These are phyloP conservation scores for Apophysomyces elegans DNA, from an alignment of 371 early-diverging fungal species.

Conservation along the genomic window DNA sequence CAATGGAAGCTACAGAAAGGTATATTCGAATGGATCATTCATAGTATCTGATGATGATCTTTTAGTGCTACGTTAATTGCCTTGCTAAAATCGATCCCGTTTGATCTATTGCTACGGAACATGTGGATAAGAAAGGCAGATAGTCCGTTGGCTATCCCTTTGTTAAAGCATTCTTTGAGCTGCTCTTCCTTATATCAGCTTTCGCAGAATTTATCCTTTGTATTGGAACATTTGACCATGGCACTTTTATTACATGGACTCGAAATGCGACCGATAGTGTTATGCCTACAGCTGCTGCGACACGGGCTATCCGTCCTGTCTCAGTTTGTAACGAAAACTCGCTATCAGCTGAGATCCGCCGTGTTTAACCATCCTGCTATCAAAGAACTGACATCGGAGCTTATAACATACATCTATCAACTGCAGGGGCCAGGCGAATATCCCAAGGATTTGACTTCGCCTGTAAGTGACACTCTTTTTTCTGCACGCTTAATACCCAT, in stretches of 20 bases:
- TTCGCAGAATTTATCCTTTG: slow-evolving; percentile 24
- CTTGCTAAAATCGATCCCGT: slow-evolving; percentile 42
- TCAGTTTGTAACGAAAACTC: slow-evolving; percentile 25
- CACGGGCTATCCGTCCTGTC: slow-evolving; percentile 22
- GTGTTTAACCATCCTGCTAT: slow-evolving; percentile 32
- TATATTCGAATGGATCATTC: slow-evolving; percentile 15
- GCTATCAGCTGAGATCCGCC: slow-evolving; percentile 11
- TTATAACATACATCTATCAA: slow-evolving; percentile 15
- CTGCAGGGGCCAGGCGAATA: slow-evolving; percentile 5
- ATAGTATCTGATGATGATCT: background rate
- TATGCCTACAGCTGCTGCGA: slow-evolving; percentile 35
- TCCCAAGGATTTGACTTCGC: slow-evolving; percentile 8
- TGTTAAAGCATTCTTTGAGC: slow-evolving; percentile 30
- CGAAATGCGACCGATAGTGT: background rate
- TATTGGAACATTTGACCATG: slow-evolving; percentile 39
- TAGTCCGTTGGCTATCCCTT: slow-evolving; percentile 21
- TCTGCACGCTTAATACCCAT: background rate
- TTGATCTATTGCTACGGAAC: slow-evolving; percentile 41
- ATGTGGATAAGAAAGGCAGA: slow-evolving; percentile 18
- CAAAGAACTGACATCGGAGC: slow-evolving; percentile 22
- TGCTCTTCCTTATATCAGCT: slow-evolving; percentile 30
- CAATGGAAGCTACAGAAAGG: slow-evolving; percentile 22
- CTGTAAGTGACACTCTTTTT: slow-evolving; percentile 13
- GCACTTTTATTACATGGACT: slow-evolving; percentile 13
- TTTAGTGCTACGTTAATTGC: slow-evolving; percentile 20